Evolutionary conservation across 169 alveolate genomes (phyloP).

Genomic region (Perkinsus marinus): DNA sequence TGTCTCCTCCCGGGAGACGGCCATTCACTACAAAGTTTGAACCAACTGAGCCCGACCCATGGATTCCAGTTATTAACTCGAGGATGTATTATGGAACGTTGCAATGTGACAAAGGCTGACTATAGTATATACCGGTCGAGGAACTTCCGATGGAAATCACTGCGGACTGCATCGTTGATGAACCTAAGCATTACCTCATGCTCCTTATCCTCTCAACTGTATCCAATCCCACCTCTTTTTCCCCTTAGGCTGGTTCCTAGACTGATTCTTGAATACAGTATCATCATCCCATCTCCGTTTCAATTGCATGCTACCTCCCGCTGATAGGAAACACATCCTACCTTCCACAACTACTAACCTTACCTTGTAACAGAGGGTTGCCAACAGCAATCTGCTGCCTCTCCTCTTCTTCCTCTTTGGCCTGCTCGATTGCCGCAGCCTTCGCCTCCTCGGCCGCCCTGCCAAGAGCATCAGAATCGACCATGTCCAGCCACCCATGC

Average conservation of each 20-base stretch:
- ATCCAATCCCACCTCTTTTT: neutral
- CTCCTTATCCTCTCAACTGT: no score
- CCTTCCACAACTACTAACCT: no score
- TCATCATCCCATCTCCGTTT: conserved; percentile 78
- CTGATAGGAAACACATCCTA: conserved; percentile 6
- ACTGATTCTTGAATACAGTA: conserved; percentile 66
- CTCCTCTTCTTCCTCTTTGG: conserved; percentile 30
- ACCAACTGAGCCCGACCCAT: no score
- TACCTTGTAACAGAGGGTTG: conserved; percentile 45
- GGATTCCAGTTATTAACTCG: no score
- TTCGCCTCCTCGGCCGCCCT: conserved; percentile 9
- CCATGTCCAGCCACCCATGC: neutral
- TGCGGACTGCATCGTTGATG: conserved; percentile 72
- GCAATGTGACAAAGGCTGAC: neutral
- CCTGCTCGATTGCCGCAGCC: conserved; percentile 47
- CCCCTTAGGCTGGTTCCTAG: conserved; percentile 16
- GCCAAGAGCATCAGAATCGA: neutral
- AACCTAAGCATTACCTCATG: no score
- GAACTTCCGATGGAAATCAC: conserved; percentile 68
- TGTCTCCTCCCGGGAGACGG: no score
- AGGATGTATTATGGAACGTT: neutral
- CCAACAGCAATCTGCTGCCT: conserved; percentile 40
- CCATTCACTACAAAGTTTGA: no score
- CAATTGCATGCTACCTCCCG: conserved; percentile 19
- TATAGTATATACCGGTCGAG: conserved; percentile 44